Conservation (phyloP, 2,329 filamentous ascomycete genomes). For the Verticillium alfalfae region DNA sequence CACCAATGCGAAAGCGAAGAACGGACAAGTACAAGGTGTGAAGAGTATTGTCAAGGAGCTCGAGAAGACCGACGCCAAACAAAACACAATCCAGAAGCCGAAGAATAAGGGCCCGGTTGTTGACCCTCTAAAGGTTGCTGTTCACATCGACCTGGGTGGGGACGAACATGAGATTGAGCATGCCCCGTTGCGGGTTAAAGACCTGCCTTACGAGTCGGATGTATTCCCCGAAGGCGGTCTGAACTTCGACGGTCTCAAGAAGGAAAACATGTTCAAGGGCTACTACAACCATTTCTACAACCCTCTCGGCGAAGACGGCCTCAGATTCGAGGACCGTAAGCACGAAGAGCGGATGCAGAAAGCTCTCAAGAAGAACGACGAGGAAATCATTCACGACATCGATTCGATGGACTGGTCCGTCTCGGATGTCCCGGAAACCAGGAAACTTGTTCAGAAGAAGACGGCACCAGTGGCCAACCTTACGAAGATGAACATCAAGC, state of each 20-base stretch:
- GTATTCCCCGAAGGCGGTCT: slow-evolving; percentile 55
- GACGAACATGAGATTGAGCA: slow-evolving; percentile 80
- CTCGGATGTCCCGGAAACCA: slow-evolving; percentile 45
- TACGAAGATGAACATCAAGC: not conserved
- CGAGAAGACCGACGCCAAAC: slow-evolving; percentile 59
- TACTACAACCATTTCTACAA: slow-evolving; percentile 58
- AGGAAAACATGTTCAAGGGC: slow-evolving; percentile 53
- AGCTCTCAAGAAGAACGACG: slow-evolving; percentile 54
- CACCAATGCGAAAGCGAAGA: slow-evolving; percentile 81
- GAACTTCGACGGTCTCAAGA: slow-evolving; percentile 52
- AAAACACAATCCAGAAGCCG: slow-evolving; percentile 52
- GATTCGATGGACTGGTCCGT: slow-evolving; percentile 58
- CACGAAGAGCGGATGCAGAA: slow-evolving; percentile 47
- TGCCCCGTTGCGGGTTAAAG: slow-evolving; percentile 67
- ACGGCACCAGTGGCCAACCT: slow-evolving; percentile 14
- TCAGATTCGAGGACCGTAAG: slow-evolving; percentile 56
- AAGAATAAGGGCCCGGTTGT: slow-evolving; percentile 49
- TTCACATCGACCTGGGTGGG: slow-evolving; percentile 47
- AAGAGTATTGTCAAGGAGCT: slow-evolving; percentile 53
- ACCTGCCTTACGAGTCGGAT: slow-evolving; percentile 65
- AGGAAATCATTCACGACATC: slow-evolving; percentile 61
- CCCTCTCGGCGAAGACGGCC: slow-evolving; percentile 62
- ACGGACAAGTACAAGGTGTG: slow-evolving; percentile 60
- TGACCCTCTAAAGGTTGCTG: slow-evolving; percentile 56
- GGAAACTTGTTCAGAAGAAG: slow-evolving; percentile 25